These are phyloP conservation scores for Microdochium nivale DNA, from an alignment of 2,329 filamentous ascomycete genomes.

Conservation along the genomic window DNA sequence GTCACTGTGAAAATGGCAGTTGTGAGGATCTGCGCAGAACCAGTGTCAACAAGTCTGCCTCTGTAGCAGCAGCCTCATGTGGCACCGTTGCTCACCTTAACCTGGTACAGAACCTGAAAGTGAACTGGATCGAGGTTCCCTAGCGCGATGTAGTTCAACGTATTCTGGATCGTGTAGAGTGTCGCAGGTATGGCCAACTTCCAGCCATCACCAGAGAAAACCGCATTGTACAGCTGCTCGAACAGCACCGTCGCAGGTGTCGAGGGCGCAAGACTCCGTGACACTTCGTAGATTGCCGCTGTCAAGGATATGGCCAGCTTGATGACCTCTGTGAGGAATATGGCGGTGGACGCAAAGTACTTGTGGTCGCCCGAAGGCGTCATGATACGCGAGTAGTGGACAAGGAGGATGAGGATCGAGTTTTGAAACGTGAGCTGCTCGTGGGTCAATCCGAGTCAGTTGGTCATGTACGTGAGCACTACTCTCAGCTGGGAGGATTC, in stretches of 20 bases:
- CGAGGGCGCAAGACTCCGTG: constrained; percentile 65
- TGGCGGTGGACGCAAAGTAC: constrained; percentile 89
- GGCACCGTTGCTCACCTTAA: constrained; percentile 51
- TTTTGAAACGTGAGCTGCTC: constrained; percentile 70
- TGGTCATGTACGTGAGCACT: background rate
- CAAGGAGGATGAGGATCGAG: constrained; percentile 69
- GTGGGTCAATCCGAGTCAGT: background rate
- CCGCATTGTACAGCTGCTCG: constrained; percentile 66
- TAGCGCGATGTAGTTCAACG: constrained; percentile 85
- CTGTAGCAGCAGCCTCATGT: background rate
- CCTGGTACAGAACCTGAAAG: constrained; percentile 87
- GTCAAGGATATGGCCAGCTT: constrained; percentile 82
- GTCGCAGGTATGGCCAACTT: constrained; percentile 84
- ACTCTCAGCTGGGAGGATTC: background rate
- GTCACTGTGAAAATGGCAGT: constrained; percentile 80
- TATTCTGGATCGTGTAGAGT: constrained; percentile 86
- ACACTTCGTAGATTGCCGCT: constrained; percentile 81
- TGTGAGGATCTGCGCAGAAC: constrained; percentile 58
- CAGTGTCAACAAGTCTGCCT: background rate
- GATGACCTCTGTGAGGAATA: constrained; percentile 87
- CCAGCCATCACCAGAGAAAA: constrained; percentile 90
- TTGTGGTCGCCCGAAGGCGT: constrained; percentile 73
- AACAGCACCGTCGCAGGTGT: constrained; percentile 75
- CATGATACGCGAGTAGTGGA: constrained; percentile 95
- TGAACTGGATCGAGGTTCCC: constrained; percentile 87